Conservation (phyloP, 73 alveolate genomes). For the Paramecium sexaurelia region DNA sequence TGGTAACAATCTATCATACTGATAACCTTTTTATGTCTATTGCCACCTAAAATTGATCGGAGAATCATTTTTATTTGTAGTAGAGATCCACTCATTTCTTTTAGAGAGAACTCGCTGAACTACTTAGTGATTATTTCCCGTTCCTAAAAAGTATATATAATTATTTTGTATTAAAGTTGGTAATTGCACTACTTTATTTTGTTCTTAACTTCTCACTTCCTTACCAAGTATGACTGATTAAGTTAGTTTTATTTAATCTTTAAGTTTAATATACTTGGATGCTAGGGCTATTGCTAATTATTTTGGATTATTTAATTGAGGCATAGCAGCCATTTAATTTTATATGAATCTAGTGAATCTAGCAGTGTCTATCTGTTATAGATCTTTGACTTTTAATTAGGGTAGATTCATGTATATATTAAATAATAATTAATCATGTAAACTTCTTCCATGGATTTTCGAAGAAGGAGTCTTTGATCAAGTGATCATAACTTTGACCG, state of each 20-base stretch:
- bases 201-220: neutral
- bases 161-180: neutral
- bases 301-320: constrained; percentile 4
- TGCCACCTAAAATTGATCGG: constrained; percentile 41
- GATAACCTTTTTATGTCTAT: constrained; percentile 26
- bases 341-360: neutral
- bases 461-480: constrained; percentile 7
- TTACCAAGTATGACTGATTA: neutral
- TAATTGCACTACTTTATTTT: neutral
- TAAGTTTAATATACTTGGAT: neutral
- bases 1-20: constrained; percentile 53
- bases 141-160: constrained; percentile 19
- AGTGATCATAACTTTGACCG: neutral
- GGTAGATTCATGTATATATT: neutral
- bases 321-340: neutral
- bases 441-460: constrained; percentile 55
- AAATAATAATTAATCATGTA: neutral
- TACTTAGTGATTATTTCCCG: constrained; percentile 16
- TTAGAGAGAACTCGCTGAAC: neutral
- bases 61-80: neutral
- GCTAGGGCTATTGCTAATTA: neutral
- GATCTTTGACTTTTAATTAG: neutral
- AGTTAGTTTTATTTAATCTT: neutral
- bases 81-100: neutral
- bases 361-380: constrained; percentile 8